Base-by-base conservation (phyloP, 2,329 filamentous ascomycete species). In the Reticulascus tulasneorum region DNA sequence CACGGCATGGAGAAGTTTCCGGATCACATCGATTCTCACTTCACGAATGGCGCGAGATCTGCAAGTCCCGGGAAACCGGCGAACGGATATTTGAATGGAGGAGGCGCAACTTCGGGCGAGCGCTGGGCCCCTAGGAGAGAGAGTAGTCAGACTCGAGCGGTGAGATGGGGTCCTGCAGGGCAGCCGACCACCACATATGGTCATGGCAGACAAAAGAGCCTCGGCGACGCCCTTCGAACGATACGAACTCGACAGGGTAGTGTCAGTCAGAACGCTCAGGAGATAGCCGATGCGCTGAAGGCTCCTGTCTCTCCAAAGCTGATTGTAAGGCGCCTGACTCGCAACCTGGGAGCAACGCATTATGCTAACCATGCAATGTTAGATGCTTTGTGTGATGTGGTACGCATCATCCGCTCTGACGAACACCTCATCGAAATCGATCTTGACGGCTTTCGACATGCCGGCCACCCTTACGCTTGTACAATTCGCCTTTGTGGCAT, bases 351-450 rank as follows among this genome's bases (percentile, higher is more conserved):
- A 13, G 17, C 21, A 28, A 17, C 15, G 11, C 11, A 5, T 22
- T 16, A 22, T 17, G 39, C 31, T 42, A 23, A 39, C 25, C 10
- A 15, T 34, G 38, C 33, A 40, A 32, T 35, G 24, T 49, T 62
- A 96, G 91, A 64, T 76, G 33, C 80, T 96, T 31, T 97, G 91
- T 63, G 67, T 90, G 39, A 66, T 91, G 55, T 97, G 93, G 93
- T 98, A 97, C 69, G 77, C 86, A 59, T 94, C 90, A 17, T 97
- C 91, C 27, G 93, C 94, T 45, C 70, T 97, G 50, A 96, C 93
- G 44, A 98, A 97, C 59, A 96, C 93, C 3, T 97, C 93, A 17
- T 96, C 93, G 34, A 98, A 98, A 66, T 86, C 91, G 13, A 98
- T 98, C 54, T 73, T 97, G 44, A 96, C 88, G 49, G 86, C 87